Conservation (phyloP, 23 red algal species). For the Agarophyton chilense region DNA sequence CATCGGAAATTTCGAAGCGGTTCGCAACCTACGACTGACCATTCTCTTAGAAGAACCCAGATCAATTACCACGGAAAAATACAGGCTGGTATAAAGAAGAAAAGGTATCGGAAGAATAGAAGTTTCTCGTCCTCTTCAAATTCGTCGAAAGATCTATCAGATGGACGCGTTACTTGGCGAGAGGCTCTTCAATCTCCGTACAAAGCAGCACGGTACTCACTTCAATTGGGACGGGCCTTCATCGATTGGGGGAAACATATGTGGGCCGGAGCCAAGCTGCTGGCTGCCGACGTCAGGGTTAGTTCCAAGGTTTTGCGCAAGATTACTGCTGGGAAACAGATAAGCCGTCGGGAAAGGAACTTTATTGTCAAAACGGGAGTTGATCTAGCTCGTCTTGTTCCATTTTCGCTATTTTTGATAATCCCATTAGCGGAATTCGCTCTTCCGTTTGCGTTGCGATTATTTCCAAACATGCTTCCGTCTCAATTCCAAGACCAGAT, state of each 20-base stretch:
- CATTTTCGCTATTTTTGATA: slow-evolving; percentile 96
- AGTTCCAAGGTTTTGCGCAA: slow-evolving; percentile 83
- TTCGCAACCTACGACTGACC: neutral
- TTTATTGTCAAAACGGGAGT: slow-evolving; percentile 89
- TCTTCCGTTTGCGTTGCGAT: slow-evolving; percentile 86
- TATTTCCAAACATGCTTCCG: slow-evolving; percentile 99
- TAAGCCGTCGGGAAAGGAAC: slow-evolving; percentile 92
- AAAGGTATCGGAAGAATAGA: neutral
- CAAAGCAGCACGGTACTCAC: slow-evolving; percentile 36
- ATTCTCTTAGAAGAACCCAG: neutral
- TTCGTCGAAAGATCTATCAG: slow-evolving; percentile 1
- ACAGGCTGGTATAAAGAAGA: slow-evolving; percentile 33
- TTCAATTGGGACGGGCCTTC: slow-evolving; percentile 35
- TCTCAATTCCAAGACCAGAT: slow-evolving; percentile 98
- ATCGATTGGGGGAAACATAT: slow-evolving; percentile 85
- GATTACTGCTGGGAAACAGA: slow-evolving; percentile 80
- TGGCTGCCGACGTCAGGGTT: slow-evolving; percentile 91
- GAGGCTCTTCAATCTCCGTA: slow-evolving; percentile 59
- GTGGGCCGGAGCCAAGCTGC: slow-evolving; percentile 88
- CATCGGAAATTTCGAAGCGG: neutral
- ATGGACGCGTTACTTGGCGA: slow-evolving; percentile 56
- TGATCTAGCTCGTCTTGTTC: slow-evolving; percentile 92
- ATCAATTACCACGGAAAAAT: neutral
- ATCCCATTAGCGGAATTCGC: slow-evolving; percentile 98
- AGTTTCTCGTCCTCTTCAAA: slow-evolving; percentile 21